These are phyloP conservation scores for Hymenoscyphus occultus DNA, from an alignment of 2,329 filamentous ascomycete genomes.

Conservation along the genomic window DNA sequence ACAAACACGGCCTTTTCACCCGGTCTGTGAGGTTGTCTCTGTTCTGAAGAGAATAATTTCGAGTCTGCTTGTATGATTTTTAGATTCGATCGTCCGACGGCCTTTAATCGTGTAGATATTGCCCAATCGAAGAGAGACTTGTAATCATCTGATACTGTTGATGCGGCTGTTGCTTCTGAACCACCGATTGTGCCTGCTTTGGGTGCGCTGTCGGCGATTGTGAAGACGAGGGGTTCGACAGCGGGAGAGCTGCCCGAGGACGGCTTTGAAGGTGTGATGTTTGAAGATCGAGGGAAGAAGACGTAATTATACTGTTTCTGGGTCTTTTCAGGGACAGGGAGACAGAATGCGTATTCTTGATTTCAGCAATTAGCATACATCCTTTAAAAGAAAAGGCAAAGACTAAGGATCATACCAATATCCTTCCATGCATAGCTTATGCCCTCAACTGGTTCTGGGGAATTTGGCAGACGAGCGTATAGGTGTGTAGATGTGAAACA, in stretches of 20 bases:
- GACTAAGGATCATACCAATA: slow-evolving; percentile 48
- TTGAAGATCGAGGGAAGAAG: slow-evolving; percentile 53
- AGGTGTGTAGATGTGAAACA: slow-evolving; percentile 59
- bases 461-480: slow-evolving; percentile 54
- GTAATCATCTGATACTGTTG: slow-evolving; percentile 57
- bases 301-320: slow-evolving; percentile 66
- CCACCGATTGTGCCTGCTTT: slow-evolving; percentile 58
- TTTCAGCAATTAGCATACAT: not conserved
- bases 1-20: slow-evolving; percentile 64
- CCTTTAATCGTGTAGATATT: slow-evolving; percentile 49
- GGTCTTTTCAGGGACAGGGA: slow-evolving; percentile 63
- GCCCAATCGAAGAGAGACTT: slow-evolving; percentile 60
- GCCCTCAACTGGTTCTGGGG: slow-evolving; percentile 49
- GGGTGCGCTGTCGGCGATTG: slow-evolving; percentile 56
- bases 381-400: not conserved
- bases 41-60: slow-evolving; percentile 54
- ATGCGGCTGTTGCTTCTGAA: slow-evolving; percentile 47
- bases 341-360: slow-evolving; percentile 59
- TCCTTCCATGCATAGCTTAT: slow-evolving; percentile 59
- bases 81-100: slow-evolving; percentile 44
- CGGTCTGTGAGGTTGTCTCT: slow-evolving; percentile 55
- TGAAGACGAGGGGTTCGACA: slow-evolving; percentile 61
- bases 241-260: slow-evolving; percentile 36
- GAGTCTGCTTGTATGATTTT: slow-evolving; percentile 53
- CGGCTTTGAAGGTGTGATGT: slow-evolving; percentile 51